A percentile compares a stretch with the other conserved stretches of the same genome.
These are phyloP conservation scores for Blastobotrys attinorum DNA, from an alignment of 805 yeast species.

Conservation along the genomic window DNA sequence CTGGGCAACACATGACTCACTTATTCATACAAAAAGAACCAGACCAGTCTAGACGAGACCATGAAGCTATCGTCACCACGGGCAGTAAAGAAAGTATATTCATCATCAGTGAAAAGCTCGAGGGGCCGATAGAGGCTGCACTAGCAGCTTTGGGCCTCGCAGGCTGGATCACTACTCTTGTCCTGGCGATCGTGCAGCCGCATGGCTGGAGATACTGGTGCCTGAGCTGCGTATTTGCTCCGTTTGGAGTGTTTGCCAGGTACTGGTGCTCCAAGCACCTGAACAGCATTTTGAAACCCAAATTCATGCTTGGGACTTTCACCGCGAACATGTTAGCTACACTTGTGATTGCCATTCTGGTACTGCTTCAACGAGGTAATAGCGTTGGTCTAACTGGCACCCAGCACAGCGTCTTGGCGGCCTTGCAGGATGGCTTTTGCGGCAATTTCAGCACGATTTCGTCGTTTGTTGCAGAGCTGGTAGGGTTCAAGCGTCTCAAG, in stretches of 20 bases:
- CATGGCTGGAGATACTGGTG: constrained; percentile 61
- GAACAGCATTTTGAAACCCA: constrained; percentile 41
- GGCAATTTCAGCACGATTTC: constrained; percentile 70
- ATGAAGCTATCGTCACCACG: too few species aligned
- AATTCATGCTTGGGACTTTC: constrained; percentile 53
- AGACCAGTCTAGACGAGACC: too few species aligned
- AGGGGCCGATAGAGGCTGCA: not conserved
- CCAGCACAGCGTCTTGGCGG: constrained; percentile 45
- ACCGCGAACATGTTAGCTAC: constrained; percentile 43
- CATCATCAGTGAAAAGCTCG: not conserved
- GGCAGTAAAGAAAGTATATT: not conserved
- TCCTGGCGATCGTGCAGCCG: constrained; percentile 33
- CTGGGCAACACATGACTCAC: constrained; percentile 47
- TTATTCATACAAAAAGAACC: too few species aligned
- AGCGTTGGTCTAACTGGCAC: constrained; percentile 24
- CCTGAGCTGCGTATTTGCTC: constrained; percentile 57
- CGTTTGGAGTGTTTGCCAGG: constrained; percentile 59
- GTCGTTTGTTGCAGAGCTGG: constrained; percentile 66
- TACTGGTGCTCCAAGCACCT: constrained; percentile 43
- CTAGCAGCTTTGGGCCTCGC: constrained; percentile 25
- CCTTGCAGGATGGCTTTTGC: constrained; percentile 57
- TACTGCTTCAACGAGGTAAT: constrained; percentile 38
- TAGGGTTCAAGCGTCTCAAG: constrained; percentile 26
- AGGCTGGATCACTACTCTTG: constrained; percentile 33
- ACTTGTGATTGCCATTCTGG: constrained; percentile 36